Evolutionary conservation across 306 rosid species (phyloP), one percentile per base, ranked within the genome.

Genomic region (Quercus robur): DNA sequence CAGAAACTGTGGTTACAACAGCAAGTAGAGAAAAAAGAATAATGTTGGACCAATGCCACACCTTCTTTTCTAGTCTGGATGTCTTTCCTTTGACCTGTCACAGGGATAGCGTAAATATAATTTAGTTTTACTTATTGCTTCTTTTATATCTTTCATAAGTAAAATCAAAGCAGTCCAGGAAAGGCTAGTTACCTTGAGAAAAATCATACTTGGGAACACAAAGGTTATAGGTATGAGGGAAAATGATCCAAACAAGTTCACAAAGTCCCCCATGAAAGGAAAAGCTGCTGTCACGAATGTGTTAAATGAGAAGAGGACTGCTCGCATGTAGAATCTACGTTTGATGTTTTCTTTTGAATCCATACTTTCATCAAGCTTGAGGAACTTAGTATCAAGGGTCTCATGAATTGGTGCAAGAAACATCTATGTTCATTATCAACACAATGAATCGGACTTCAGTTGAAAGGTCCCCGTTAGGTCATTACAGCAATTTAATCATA

Each of bases 221-320:
- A 88, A 90, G 58, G 94, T 88, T 1, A 90, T 84, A 8, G 92
- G 91, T 70, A 88, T 49, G 28, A 88, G 88, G 0, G 88, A 23
- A 56, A 88, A 87, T 4, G 91, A 87, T 38, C 91, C 94, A 3
- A 87, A 33, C 72, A 90, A 78, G 56, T 87, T 88, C 23, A 90
- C 87, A 38, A 90, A 90, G 64, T 90, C 89, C 8, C 88, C 89
- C 78, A 90, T 86, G 74, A 90, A 90, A 75, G 94, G 91, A 71
- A 90, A 62, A 14, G 89, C 90, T 1, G 91, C 89, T 26, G 88
- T 56, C 19, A 90, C 81, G 0, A 90, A 75, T 21, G 89, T 86
- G n/a, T 88, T 90, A 12, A 75, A 84, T 2, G 76, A 6, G 38
- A 79, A 86, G 89, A 86, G 82, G 56, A 68, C 6, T 2, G 44